Evolutionary conservation across 805 yeast genomes (phyloP), one percentile per base, ranked within the genome.

Genomic region (Candida alai): DNA sequence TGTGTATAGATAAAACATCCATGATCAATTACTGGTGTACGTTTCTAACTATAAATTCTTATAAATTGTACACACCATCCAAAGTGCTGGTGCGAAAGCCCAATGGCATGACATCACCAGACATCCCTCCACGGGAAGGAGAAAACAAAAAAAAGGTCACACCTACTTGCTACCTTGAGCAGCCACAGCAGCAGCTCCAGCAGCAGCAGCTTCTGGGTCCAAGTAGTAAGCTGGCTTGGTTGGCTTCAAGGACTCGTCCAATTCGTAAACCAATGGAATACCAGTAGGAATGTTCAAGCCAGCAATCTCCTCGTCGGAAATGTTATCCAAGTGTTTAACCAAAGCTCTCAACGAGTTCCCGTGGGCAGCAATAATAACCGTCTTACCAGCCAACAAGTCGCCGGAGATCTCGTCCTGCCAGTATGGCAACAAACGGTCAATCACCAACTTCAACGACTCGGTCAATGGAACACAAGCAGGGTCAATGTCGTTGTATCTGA

Each of bases 161-260:
- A 29, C 6, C 22, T 29, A 29, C 60, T 65, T 65, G 23, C 63
- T 48, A 26, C 97, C 97, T 74, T 89, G 97, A 55, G 86, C 86
- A 55, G 97, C 97, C 54, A 89, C 97, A 42, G 96, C 96, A 60
- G 97, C 97, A 49, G 97, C 97, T 76, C 97, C 97, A 37, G 96
- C 96, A 47, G 89, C 96, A 58, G 97, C 97, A 58, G 97, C 97
- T 74, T 87, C 97, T 57, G 97, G 97, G 73, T 89, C 97, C 70
- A 89, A 82, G 81, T 89, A 89, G 78, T 89, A 87, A 53, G 94
- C 80, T 51, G 87, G 84, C 80, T 88, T 88, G 61, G 81, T 73
- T 70, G 97, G 97, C 70, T 78, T 78, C 70, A 89, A 79, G 57
- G 76, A 60, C 35, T 75, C 83, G 63, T 89, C 96, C 60, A 89